Evolutionary conservation across 176 grass and related monocot genomes (phyloP), one percentile per base, ranked within the genome.

Genomic region (Pontederia paniculata): DNA sequence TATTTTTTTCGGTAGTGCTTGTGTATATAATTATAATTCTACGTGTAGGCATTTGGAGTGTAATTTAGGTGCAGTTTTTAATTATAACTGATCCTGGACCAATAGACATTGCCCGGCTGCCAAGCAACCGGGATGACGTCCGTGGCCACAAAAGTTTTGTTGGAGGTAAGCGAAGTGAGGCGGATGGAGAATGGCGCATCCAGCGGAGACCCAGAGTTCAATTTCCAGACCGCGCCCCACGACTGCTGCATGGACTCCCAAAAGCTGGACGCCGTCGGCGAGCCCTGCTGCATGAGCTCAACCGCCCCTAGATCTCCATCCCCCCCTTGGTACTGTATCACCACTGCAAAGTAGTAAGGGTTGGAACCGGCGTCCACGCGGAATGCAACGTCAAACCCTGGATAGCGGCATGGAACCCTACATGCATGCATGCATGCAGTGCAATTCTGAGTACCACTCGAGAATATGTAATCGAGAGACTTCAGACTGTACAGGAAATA

Each of bases 351-450:
- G 81, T 95, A 95, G 78, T 80, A 61, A 8, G 76, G 54, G 78
- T 95, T 95, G 16, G 89, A 95, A 23, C 89, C 84, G 22, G 45
- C 31, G 48, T 95, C 84, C 25, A 95, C 85, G 52, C 66, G 69
- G 72, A 95, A 86, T 13, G 78, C 63, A 13, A 95, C 60, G 57
- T 89, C 58, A 52, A 62, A 15, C 45, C 89, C 89, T 2, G 19
- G 76, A 60, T 84, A 96, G 45, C 70, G 70, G 82, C 90, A 96
- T 70, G 72, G 76, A 12, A 89, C 85, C n/a, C 90, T 96, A 63
- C 66, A 43, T 11, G 16, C 17, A 25, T 4, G 16, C 17, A 25
- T 4, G 15, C 11, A 62, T 41, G 10, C 41, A 17, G 63, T 41
- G 45, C 10, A n/a, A n/a, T n/a, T n/a, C n/a, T n/a, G n/a, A n/a